phyloP scores from a whole-genome alignment of 139 green algal species.

The Auxenochlorella protothecoides region DNA sequence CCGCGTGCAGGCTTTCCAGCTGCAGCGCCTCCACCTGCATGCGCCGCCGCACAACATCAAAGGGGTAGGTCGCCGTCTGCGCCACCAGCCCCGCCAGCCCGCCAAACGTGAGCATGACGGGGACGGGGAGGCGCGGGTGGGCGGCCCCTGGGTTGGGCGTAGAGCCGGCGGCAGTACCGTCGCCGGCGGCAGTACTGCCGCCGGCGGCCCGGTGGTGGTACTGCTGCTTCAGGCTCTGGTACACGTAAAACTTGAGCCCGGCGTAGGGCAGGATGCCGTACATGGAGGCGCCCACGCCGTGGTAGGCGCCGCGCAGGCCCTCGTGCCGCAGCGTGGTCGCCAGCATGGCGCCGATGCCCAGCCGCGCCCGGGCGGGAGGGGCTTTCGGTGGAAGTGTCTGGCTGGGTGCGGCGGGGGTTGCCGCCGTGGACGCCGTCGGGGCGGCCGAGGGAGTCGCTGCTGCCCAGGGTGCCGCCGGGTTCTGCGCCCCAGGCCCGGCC shows the following conservation, averaged over 20 bases:
- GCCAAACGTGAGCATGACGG: constrained; percentile 68
- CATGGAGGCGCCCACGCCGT: constrained; percentile 68
- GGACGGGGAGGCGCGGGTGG: constrained; percentile 44
- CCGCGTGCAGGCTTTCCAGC: background rate
- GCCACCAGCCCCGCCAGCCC: constrained; percentile 68
- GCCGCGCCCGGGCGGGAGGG: background rate
- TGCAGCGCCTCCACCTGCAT: constrained; percentile 67
- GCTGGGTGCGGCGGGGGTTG: constrained; percentile 12
- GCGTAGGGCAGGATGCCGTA: constrained; percentile 89
- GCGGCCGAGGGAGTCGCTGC: constrained; percentile 3
- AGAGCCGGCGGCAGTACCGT: constrained; percentile 1
- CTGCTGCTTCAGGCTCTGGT: constrained; percentile 70
- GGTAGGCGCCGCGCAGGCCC: constrained; percentile 62
- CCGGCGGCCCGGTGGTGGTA: constrained; percentile 1
- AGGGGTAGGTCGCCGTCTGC: constrained; percentile 73
- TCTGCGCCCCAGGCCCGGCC: background rate
- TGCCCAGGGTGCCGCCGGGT: background rate
- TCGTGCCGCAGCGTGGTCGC: constrained; percentile 34
- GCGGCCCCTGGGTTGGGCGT: background rate
- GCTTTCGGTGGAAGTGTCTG: no score
- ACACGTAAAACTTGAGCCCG: constrained; percentile 87
- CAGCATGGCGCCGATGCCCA: constrained; percentile 40
- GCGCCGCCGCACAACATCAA: constrained; percentile 80
- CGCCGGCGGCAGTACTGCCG: background rate
- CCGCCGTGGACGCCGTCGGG: background rate